Percentiles rank a stretch among this genome's conserved stretches.
These are phyloP conservation scores for Fagopyrum homotropicum DNA, from an alignment of 148 eudicot genomes.

Conservation along the genomic window DNA sequence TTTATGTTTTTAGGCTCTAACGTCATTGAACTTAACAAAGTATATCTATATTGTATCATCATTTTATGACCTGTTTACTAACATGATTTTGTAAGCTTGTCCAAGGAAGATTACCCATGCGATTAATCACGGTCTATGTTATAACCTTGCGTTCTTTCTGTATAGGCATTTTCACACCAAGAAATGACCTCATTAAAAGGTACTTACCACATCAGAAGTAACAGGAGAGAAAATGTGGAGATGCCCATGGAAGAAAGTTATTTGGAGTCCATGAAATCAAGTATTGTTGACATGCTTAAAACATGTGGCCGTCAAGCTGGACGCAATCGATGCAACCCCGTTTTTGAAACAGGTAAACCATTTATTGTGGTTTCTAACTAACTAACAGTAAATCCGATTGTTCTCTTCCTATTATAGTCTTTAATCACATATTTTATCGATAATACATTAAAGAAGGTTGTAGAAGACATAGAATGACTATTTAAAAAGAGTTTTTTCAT, in stretches of 20 bases:
- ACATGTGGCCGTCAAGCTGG: constrained; percentile 95
- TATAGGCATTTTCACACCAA: constrained; percentile 79
- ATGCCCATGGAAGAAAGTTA: constrained; percentile 90
- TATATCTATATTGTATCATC: too few species aligned
- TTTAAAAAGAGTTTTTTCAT: too few species aligned
- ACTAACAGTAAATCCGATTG: not conserved
- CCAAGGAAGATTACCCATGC: too few species aligned
- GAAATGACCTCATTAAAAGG: constrained; percentile 73
- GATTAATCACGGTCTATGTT: not conserved
- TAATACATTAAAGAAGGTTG: too few species aligned
- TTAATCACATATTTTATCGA: too few species aligned
- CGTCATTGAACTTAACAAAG: not conserved
- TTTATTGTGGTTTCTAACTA: too few species aligned
- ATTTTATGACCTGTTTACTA: not conserved
- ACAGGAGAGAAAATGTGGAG: constrained; percentile 94
- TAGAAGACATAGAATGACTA: too few species aligned
- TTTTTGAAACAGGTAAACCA: constrained; percentile 82
- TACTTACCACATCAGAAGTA: constrained; percentile 62
- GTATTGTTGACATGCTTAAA: constrained; percentile 94
- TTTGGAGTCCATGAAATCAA: constrained; percentile 96
- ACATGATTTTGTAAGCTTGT: not conserved
- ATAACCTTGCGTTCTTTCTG: not conserved
- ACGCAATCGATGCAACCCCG: constrained; percentile 77
- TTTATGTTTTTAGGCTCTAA: not conserved
- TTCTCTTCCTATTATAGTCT: too few species aligned